These are phyloP conservation scores for Deinandra increscens DNA, from an alignment of 129 eudicot genomes.

Conservation along the genomic window DNA sequence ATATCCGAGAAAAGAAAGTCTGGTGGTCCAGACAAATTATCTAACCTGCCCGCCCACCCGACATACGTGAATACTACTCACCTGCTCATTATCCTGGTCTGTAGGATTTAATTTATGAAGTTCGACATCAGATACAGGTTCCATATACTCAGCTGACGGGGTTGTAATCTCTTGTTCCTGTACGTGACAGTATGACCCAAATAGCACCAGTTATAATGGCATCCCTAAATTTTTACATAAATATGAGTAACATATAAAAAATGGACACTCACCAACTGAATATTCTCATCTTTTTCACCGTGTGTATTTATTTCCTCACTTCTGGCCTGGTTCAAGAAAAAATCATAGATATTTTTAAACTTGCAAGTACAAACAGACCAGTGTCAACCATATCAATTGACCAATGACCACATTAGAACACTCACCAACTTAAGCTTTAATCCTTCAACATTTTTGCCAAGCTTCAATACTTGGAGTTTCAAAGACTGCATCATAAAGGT, in stretches of 20 bases:
- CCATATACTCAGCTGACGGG: constrained; percentile 30
- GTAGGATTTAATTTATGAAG: constrained; percentile 21
- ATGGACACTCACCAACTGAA: constrained; percentile 43
- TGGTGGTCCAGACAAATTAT: background rate
- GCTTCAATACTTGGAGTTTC: constrained; percentile 86
- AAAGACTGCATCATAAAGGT: constrained; percentile 68
- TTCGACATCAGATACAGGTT: constrained; percentile 26
- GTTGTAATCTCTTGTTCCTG: constrained; percentile 33
- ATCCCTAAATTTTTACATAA: background rate
- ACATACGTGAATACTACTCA: constrained; percentile 18
- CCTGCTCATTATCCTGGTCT: constrained; percentile 43
- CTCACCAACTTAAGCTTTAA: constrained; percentile 70
- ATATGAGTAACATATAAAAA: background rate
- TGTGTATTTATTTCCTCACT: constrained; percentile 34
- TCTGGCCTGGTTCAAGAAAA: constrained; percentile 50
- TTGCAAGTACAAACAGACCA: constrained; percentile 10
- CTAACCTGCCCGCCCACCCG: constrained; percentile 14
- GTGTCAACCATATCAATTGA: constrained; percentile 3
- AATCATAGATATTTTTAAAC: constrained; percentile 7
- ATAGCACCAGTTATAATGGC: background rate
- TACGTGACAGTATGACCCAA: constrained; percentile 28
- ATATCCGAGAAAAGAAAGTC: background rate
- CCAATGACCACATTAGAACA: constrained; percentile 12
- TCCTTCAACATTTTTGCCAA: constrained; percentile 56
- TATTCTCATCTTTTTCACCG: constrained; percentile 30